Evolutionary conservation across 1,139 yeast species (phyloP).

Genomic region (Hemisphaericaspora subhashii): DNA sequence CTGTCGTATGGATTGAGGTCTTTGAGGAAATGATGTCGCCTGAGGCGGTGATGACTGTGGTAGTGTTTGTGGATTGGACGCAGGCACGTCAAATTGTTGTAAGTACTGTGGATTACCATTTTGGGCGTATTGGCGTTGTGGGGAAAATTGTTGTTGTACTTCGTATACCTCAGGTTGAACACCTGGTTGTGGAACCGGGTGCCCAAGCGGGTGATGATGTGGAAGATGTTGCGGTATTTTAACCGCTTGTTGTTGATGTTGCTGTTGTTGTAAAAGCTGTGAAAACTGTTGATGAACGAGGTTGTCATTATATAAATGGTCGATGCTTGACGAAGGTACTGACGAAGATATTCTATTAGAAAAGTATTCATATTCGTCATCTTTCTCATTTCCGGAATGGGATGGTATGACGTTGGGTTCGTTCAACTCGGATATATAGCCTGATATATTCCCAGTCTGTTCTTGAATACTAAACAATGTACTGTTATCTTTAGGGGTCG

Average conservation of each 20-base stretch:
- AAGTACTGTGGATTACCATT: no score
- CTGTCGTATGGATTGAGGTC: conserved; percentile 7
- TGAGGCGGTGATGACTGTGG: no score
- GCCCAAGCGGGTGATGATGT: not conserved
- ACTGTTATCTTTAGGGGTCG: not conserved
- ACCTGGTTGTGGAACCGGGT: not conserved
- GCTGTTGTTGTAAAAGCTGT: conserved; percentile 6
- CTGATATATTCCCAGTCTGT: not conserved
- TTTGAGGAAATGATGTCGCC: conserved; percentile 2
- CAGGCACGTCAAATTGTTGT: not conserved
- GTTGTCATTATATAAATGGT: conserved; percentile 8
- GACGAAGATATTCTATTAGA: conserved; percentile 12
- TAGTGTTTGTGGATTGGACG: no score
- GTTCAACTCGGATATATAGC: not conserved
- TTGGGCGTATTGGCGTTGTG: no score
- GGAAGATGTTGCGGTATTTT: conserved; percentile 1
- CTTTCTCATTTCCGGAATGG: not conserved
- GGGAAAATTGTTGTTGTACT: not conserved
- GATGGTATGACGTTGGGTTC: not conserved
- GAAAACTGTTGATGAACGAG: conserved; percentile 12
- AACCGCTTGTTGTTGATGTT: conserved; percentile 5
- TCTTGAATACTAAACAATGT: not conserved
- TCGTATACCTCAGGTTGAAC: not conserved
- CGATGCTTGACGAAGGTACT: conserved; percentile 17
- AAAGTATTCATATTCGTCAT: conserved; percentile 11